phyloP scores from a whole-genome alignment of 1,284 basidiomycete genomes.

The Trametes pubescens region DNA sequence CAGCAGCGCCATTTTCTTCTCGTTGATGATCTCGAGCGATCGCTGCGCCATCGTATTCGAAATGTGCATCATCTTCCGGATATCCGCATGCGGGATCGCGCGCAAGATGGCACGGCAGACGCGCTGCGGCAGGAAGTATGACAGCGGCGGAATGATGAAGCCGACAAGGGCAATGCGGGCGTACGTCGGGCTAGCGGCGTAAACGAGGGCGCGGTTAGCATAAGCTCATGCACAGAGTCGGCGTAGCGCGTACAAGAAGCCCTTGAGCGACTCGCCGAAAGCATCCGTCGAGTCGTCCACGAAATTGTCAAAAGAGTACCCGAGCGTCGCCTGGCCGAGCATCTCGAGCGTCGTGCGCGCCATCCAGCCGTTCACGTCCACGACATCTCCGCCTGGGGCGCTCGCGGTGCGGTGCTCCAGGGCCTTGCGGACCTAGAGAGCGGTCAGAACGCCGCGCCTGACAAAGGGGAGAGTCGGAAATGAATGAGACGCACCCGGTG shows the following conservation, averaged over 20 bases:
- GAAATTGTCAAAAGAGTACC: constrained; percentile 49
- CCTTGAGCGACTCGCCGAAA: constrained; percentile 38
- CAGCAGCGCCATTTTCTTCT: constrained; percentile 44
- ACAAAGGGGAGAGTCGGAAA: neutral
- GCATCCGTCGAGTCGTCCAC: constrained; percentile 38
- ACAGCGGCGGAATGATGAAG: constrained; percentile 15
- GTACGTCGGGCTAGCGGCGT: constrained; percentile 20
- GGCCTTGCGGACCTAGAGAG: constrained; percentile 31
- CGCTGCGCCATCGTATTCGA: constrained; percentile 49
- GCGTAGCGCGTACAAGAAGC: constrained; percentile 30
- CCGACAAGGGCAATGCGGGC: constrained; percentile 6
- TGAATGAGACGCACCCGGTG: constrained; percentile 17
- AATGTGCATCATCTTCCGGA: constrained; percentile 31
- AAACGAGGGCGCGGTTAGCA: neutral
- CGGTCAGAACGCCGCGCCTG: neutral
- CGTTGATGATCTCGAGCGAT: constrained; percentile 48
- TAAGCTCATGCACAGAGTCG: neutral
- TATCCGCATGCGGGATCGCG: constrained; percentile 1
- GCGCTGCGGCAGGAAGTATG: constrained; percentile 18
- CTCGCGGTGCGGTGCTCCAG: constrained; percentile 32
- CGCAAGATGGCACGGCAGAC: constrained; percentile 21
- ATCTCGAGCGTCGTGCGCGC: constrained; percentile 49
- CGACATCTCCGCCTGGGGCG: constrained; percentile 18
- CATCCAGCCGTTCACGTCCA: constrained; percentile 49
- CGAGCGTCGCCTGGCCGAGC: constrained; percentile 49